phyloP scores from a whole-genome alignment of 164 flowering plant genomes.

The Piper longum region DNA sequence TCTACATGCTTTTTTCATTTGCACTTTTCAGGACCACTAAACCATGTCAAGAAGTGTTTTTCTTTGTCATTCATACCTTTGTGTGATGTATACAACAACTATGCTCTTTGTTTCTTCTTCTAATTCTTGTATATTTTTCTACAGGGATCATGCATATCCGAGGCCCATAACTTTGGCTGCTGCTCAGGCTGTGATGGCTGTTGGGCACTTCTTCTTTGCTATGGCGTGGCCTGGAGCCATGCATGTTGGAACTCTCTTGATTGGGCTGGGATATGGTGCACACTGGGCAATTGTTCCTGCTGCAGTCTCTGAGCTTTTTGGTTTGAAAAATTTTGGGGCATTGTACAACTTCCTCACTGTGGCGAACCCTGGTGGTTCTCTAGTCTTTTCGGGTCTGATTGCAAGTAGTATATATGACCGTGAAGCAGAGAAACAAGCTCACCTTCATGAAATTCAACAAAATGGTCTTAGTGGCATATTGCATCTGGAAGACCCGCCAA shows the following conservation, averaged over 20 bases:
- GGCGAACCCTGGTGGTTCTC: constrained; percentile 82
- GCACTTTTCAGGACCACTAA: too few relatives aligned
- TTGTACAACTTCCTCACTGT: constrained; percentile 85
- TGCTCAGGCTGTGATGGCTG: constrained; percentile 66
- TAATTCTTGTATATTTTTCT: background rate
- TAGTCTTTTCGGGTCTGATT: constrained; percentile 70
- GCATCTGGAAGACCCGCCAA: constrained; percentile 34
- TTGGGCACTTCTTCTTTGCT: constrained; percentile 72
- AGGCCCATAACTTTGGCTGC: constrained; percentile 72
- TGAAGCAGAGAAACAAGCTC: constrained; percentile 86
- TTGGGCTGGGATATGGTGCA: constrained; percentile 96
- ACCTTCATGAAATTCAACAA: constrained; percentile 8
- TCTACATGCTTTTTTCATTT: too few relatives aligned
- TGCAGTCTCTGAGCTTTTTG: constrained; percentile 90
- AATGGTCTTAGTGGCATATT: constrained; percentile 8
- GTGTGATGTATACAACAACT: background rate
- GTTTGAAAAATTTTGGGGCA: constrained; percentile 84
- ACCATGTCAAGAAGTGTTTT: too few relatives aligned
- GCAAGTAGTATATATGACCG: constrained; percentile 80
- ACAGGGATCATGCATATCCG: constrained; percentile 81
- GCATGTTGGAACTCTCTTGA: constrained; percentile 68
- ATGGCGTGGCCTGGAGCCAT: constrained; percentile 93
- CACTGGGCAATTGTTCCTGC: constrained; percentile 98
- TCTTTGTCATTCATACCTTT: background rate
- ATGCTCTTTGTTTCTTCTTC: background rate